Conservation (phyloP, 768 basidiomycete genomes). For the Russula sp. region DNA sequence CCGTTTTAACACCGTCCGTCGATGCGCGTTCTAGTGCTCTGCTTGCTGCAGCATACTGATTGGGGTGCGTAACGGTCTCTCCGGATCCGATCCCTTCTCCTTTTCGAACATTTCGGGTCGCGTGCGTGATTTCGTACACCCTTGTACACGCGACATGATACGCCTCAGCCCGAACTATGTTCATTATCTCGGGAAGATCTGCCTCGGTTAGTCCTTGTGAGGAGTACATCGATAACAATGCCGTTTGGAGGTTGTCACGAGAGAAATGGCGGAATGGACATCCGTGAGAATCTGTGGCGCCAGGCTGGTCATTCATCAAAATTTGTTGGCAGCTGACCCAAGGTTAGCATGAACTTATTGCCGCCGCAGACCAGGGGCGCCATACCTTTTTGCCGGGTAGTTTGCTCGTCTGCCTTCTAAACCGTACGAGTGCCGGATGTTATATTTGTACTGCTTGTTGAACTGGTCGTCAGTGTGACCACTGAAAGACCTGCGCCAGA, state of each 20-base stretch:
- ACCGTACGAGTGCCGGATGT: constrained; percentile 92
- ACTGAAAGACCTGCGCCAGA: constrained; percentile 88
- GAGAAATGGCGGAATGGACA: constrained; percentile 93
- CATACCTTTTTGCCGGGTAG: constrained; percentile 85
- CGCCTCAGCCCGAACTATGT: constrained; percentile 69
- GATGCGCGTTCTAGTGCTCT: constrained; percentile 53
- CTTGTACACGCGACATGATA: constrained; percentile 96
- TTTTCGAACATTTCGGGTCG: constrained; percentile 62
- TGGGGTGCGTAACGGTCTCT: constrained; percentile 91
- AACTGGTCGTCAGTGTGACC: constrained; percentile 87
- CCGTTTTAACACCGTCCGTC: constrained; percentile 27
- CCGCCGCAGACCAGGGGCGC: constrained; percentile 15
- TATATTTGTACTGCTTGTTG: constrained; percentile 97
- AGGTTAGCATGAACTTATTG: background rate
- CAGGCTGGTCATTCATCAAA: constrained; percentile 61
- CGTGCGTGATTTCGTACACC: constrained; percentile 93
- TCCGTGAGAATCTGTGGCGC: constrained; percentile 66
- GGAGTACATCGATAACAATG: constrained; percentile 64
- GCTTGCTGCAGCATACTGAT: constrained; percentile 76
- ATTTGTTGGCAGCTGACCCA: constrained; percentile 79
- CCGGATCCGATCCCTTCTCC: constrained; percentile 84
- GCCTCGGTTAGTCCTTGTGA: constrained; percentile 54
- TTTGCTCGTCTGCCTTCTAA: constrained; percentile 92
- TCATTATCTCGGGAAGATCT: constrained; percentile 80
- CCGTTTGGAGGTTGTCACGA: constrained; percentile 72